Conservation (phyloP, 805 yeast genomes). For the Candida chauliodis region DNA sequence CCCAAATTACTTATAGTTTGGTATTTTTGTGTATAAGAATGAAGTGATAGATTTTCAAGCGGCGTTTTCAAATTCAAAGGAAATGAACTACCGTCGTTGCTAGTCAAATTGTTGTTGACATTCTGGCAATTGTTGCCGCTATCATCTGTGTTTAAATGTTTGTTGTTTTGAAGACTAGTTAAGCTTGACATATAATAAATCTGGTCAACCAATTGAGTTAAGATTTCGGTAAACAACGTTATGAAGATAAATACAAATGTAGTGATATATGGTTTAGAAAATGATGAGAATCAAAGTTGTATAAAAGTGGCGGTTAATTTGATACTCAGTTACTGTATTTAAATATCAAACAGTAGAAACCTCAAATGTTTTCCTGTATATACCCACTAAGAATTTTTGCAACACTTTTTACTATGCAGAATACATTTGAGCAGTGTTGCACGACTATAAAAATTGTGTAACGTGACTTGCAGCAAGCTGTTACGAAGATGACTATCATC, state of each 20-base stretch:
- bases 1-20: conserved; percentile 56
- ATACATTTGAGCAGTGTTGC: not conserved
- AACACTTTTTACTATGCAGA: conserved; percentile 1
- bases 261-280: too few species aligned
- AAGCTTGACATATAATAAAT: conserved; percentile 4
- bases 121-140: not conserved
- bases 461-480: not conserved
- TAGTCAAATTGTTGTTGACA: not conserved
- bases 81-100: not conserved
- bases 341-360: too few species aligned
- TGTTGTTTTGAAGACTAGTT: not conserved
- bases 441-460: not conserved
- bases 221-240: not conserved
- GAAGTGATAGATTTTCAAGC: conserved; percentile 13
- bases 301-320: not conserved
- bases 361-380: too few species aligned
- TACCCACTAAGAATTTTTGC: too few species aligned
- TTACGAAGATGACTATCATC: conserved; percentile 3
- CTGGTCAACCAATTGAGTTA: not conserved
- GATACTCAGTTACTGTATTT: not conserved
- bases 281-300: not conserved
- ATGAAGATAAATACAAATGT: not conserved
- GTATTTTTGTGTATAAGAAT: conserved; percentile 28
- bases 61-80: conserved; percentile 11
- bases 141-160: not conserved